Conservation (phyloP, 2,329 filamentous ascomycete genomes). For the Pyrenochaeta sp. region DNA sequence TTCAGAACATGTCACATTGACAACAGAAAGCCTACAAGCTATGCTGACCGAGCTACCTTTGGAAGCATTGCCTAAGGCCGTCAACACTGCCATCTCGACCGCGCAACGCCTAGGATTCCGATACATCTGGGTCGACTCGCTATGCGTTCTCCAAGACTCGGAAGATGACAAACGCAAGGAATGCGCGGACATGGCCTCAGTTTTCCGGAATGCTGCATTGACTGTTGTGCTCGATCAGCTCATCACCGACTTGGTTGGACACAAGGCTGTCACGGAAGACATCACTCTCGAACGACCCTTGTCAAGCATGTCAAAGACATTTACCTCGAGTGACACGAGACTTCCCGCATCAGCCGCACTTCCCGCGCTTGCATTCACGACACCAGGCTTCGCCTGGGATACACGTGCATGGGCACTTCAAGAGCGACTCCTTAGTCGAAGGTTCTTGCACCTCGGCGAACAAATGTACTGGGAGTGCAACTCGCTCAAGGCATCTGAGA, state of each 20-base stretch:
- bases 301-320: background rate
- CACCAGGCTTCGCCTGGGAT: constrained; percentile 41
- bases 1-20: constrained; percentile 26
- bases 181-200: constrained; percentile 39
- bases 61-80: constrained; percentile 24
- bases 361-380: constrained; percentile 18
- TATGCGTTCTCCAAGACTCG: constrained; percentile 46
- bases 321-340: background rate
- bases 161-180: constrained; percentile 39
- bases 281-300: no score
- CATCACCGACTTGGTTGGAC: background rate
- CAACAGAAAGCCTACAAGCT: constrained; percentile 17
- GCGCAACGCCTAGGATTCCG: constrained; percentile 36
- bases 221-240: constrained; percentile 39
- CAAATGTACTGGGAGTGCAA: constrained; percentile 51
- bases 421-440: constrained; percentile 45
- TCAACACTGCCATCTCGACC: constrained; percentile 38
- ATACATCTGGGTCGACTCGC: constrained; percentile 45
- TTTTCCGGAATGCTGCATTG: constrained; percentile 45
- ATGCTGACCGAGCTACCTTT: constrained; percentile 24
- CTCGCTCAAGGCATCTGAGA: constrained; percentile 45
- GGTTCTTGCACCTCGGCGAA: constrained; percentile 41
- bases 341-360: constrained; percentile 18
- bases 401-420: constrained; percentile 47
- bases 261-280: no score